Base-by-base conservation (phyloP, 192 early-diverging fungal genomes). In the Coemansia sp. region DNA sequence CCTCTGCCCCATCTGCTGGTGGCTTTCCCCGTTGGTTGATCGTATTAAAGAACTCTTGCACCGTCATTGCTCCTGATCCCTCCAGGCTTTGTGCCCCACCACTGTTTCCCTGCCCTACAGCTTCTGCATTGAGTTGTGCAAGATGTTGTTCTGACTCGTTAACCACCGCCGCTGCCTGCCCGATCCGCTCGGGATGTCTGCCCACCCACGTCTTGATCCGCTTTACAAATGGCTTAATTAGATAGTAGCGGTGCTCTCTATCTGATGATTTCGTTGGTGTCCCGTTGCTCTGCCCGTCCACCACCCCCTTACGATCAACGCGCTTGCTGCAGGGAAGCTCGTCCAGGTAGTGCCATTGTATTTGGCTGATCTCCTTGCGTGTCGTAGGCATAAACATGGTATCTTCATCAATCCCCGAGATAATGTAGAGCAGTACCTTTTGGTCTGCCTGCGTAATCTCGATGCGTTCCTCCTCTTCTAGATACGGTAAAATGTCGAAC, bases 331-430 rank as follows among this genome's bases (percentile, higher is more conserved):
- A 60, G 4, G 89, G 88, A 53, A 91, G 69, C 16, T 91, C 88
- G 19, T 71, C 71, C 5, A 91, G 74, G 56, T 73, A 72, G 62
- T 88, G 85, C 90, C 90, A 91, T 67, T 84, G 83, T 21, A 91
- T 85, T 82, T 74, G 71, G 72, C 96, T 95, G 71, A 98, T 98
- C 71, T 98, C 96, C 72, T 96, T 96, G 56, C 95, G 82, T 7
- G 92, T 93, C 50, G 86, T 87, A 6, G 96, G 90, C 47, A 82
- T 76, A 67, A 98, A 98, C 24, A 82, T 52, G 0, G 92, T 91
- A 65, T 80, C 71, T 74, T 95, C 93, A 21, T 90, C 74, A 4
- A 98, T 91, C 44, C 93, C 93, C 50, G 88, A 81, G 51, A 96
- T 86, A 64, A 98, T 94, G 64, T 97, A 98, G 65, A 98, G 68